Evolutionary conservation across 345 rosid species (phyloP), one percentile per base, ranked within the genome.

Genomic region (Citropsis articulata): DNA sequence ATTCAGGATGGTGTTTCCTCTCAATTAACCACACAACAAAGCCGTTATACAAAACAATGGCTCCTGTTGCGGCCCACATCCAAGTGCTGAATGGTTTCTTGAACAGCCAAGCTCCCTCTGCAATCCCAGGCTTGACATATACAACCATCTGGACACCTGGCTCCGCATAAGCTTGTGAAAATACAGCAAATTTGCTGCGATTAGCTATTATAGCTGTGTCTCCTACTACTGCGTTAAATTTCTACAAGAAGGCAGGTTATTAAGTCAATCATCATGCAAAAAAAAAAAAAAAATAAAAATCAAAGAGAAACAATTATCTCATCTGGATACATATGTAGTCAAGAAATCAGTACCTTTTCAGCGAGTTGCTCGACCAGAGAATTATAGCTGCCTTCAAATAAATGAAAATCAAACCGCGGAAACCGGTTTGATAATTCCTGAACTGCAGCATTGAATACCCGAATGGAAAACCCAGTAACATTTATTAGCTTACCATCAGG

Each of bases 11-110:
- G 53, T 76, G 33, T 13, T 72, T 66, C 27, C 81, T 31, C 56
- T 85, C 83, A 7, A 81, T 84, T 24, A 84, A 9, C 83, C 82
- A 81, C 4, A 84, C 80, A 55, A 79, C 82, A n/a, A 84, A 38
- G 9, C 82, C 81, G 28, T 73, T 75, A 31, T 71, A 75, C 31
- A 76, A 30, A 63, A 72, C 75, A 60, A 81, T 63, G 16, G 55
- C 7, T 2, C 72, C 65, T 1, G 76, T 79, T 40, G 56, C 13
- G 2, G 35, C 66, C 85, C 80, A 85, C 87, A 82, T 69, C 18
- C 7, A 0, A 36, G 68, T 7, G 35, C 74, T 73, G 61, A 84
- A 84, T 18, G 84, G 84, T 67, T 63, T 75, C 30, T 4, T 53
- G 70, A 84, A 70, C 73, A 84, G 12, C 81, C 84, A 76, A 21